phyloP scores from a whole-genome alignment of 2,329 filamentous ascomycete species.

The Penicillium sp. region DNA sequence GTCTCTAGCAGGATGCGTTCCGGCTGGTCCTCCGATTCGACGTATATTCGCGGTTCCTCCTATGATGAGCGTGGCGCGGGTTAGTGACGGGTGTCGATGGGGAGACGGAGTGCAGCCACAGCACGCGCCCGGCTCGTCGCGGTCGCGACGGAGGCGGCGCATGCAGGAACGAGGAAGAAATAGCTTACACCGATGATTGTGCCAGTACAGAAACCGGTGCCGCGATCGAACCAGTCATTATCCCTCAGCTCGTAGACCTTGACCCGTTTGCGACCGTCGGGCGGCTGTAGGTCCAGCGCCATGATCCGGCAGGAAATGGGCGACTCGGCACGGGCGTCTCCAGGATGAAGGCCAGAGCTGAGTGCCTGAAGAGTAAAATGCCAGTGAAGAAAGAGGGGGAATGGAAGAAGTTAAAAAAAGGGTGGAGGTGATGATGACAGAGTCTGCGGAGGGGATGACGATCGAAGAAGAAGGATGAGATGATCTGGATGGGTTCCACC shows the following conservation, averaged over 20 bases:
- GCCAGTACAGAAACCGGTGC: slow-evolving; percentile 90
- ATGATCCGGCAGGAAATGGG: slow-evolving; percentile 37
- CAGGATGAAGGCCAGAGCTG: slow-evolving; percentile 21
- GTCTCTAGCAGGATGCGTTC: slow-evolving; percentile 80
- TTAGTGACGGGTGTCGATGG: slow-evolving; percentile 5
- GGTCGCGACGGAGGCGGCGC: not conserved
- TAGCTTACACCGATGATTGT: slow-evolving; percentile 63
- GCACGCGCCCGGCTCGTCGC: slow-evolving; percentile 8
- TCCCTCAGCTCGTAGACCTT: slow-evolving; percentile 98
- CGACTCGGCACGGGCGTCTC: slow-evolving; percentile 37
- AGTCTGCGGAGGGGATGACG: slow-evolving; percentile 25
- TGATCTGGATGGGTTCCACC: slow-evolving; percentile 9
- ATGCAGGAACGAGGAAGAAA: slow-evolving; percentile 1
- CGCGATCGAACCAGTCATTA: slow-evolving; percentile 98
- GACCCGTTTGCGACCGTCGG: slow-evolving; percentile 61
- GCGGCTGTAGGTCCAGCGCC: slow-evolving; percentile 46
- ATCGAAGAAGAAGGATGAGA: slow-evolving; percentile 13
- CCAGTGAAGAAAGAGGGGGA: slow-evolving; percentile 10
- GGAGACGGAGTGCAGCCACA: slow-evolving; percentile 6
- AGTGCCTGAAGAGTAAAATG: slow-evolving; percentile 4
- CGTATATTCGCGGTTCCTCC: slow-evolving; percentile 81
- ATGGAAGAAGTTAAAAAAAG: slow-evolving; percentile 11
- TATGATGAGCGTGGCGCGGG: slow-evolving; percentile 27
- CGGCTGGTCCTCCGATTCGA: slow-evolving; percentile 89
- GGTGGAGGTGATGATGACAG: slow-evolving; percentile 23